Conservation (phyloP, 2,329 filamentous ascomycete species). For the Rhexocercosporidium sp. region DNA sequence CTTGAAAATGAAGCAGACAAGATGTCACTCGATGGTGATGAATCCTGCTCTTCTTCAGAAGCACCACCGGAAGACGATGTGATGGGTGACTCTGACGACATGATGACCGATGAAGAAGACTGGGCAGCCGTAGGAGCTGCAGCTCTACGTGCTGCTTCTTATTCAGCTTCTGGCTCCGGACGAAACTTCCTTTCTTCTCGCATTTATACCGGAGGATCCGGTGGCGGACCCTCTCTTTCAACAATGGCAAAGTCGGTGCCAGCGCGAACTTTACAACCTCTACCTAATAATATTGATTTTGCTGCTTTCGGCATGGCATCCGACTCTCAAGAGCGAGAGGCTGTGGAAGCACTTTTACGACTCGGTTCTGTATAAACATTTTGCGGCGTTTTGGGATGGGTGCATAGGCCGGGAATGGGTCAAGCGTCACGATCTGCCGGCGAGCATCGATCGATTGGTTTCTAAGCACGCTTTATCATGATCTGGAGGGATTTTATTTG, state of each 20-base stretch:
- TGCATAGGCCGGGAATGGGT: slow-evolving; percentile 34
- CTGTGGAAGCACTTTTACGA: slow-evolving; percentile 78
- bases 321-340: slow-evolving; percentile 78
- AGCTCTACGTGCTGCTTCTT: slow-evolving; percentile 74
- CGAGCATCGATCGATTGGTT: slow-evolving; percentile 42
- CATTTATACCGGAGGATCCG: slow-evolving; percentile 52
- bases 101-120: slow-evolving; percentile 95
- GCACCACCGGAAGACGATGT: slow-evolving; percentile 67
- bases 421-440: slow-evolving; percentile 41
- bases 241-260: slow-evolving; percentile 42
- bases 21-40: slow-evolving; percentile 85
- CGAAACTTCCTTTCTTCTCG: slow-evolving; percentile 53
- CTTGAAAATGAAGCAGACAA: slow-evolving; percentile 88
- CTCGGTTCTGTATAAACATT: slow-evolving; percentile 74
- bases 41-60: slow-evolving; percentile 77
- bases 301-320: slow-evolving; percentile 48
- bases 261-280: slow-evolving; percentile 25
- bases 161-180: slow-evolving; percentile 60
- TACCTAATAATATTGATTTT: slow-evolving; percentile 56
- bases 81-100: slow-evolving; percentile 79
- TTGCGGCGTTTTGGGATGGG: slow-evolving; percentile 37
- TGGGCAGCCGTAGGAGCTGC: slow-evolving; percentile 91
- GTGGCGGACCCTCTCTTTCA: slow-evolving; percentile 41
- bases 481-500: slow-evolving; percentile 34
- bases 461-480: slow-evolving; percentile 37